Conservation (phyloP, 768 basidiomycete genomes). For the Boletus barrowsii region DNA sequence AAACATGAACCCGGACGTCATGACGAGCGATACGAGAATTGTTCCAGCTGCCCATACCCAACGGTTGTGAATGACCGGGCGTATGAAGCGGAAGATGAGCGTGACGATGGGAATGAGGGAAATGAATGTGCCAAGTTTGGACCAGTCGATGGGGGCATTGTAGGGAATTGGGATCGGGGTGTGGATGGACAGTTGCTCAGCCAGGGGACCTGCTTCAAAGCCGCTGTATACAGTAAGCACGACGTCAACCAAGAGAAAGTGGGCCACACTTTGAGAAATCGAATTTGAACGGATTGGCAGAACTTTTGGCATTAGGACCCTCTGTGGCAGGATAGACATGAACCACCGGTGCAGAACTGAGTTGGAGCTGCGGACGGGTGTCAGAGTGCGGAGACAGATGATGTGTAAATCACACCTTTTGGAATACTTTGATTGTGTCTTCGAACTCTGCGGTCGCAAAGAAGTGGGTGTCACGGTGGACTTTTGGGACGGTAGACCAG, state of each 20-base stretch:
- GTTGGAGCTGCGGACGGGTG: slow-evolving; percentile 56
- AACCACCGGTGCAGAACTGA: slow-evolving; percentile 83
- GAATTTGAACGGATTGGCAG: slow-evolving; percentile 58
- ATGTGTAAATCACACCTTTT: slow-evolving; percentile 53
- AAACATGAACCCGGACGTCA: slow-evolving; percentile 97
- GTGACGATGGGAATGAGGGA: slow-evolving; percentile 46
- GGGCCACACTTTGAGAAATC: slow-evolving; percentile 69
- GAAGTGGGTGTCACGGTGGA: slow-evolving; percentile 79
- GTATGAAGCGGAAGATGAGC: slow-evolving; percentile 56
- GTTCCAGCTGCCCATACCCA: slow-evolving; percentile 78
- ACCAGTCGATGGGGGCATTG: slow-evolving; percentile 73
- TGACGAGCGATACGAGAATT: slow-evolving; percentile 64
- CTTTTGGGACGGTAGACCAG: slow-evolving; percentile 64
- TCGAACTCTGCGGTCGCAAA: slow-evolving; percentile 92
- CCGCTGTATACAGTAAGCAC: slow-evolving; percentile 50
- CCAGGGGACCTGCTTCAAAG: slow-evolving; percentile 75
- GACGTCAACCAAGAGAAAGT: background rate
- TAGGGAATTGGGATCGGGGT: slow-evolving; percentile 84
- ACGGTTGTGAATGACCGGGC: slow-evolving; percentile 63
- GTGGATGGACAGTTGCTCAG: slow-evolving; percentile 66
- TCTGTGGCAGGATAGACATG: slow-evolving; percentile 69
- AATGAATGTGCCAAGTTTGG: slow-evolving; percentile 47
- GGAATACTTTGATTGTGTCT: slow-evolving; percentile 70
- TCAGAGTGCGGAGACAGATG: slow-evolving; percentile 8
- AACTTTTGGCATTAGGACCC: slow-evolving; percentile 60